Conservation (phyloP, 306 rosid species). For the Vachellia pachyceras region DNA sequence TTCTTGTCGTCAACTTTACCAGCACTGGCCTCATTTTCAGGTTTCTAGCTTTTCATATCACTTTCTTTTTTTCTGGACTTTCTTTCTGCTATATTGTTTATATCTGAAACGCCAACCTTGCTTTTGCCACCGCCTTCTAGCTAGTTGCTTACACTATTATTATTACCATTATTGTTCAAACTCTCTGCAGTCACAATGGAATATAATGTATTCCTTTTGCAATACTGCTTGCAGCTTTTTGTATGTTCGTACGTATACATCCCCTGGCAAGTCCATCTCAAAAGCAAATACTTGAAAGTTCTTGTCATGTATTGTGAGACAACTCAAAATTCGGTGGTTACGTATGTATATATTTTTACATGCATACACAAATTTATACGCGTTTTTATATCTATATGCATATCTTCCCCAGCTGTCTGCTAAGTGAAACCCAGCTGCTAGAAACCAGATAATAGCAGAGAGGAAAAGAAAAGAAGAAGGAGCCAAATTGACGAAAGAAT, state of each 20-base stretch:
- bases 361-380: neutral
- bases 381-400: neutral
- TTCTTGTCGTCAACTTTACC: conserved; percentile 67
- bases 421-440: neutral
- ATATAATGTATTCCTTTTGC: too few relatives aligned
- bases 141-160: too few relatives aligned
- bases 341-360: neutral
- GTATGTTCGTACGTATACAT: neutral
- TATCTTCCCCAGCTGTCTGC: neutral
- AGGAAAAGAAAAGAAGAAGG: neutral
- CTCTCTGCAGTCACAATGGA: too few relatives aligned
- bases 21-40: conserved; percentile 63
- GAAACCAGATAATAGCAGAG: neutral
- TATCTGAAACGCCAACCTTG: too few relatives aligned
- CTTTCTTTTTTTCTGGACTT: conserved; percentile 22
- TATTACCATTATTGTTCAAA: too few relatives aligned
- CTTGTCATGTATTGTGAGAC: neutral
- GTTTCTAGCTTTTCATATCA: conserved; percentile 25
- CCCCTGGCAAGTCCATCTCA: neutral
- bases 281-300: neutral
- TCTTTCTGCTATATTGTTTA: too few relatives aligned
- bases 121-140: too few relatives aligned
- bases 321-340: neutral
- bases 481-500: neutral
- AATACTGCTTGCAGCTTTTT: too few relatives aligned